Evolutionary conservation across 2,329 filamentous ascomycete species (phyloP), one percentile per base, ranked within the genome.

Genomic region (Ophiostoma angusticollis): DNA sequence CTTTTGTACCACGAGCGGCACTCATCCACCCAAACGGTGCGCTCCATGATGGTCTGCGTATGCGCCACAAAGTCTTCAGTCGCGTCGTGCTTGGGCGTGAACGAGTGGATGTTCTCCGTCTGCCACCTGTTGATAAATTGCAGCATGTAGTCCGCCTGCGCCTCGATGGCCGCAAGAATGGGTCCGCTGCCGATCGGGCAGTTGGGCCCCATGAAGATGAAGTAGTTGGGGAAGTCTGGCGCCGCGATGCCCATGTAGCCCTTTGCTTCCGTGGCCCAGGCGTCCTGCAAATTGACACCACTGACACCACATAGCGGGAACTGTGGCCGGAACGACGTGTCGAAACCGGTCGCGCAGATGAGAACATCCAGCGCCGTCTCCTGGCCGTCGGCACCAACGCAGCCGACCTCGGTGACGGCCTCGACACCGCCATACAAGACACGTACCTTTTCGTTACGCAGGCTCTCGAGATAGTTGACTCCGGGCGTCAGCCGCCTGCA

Each of bases 371-470:
- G 31, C 35, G 47, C 35, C 28, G 56, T 50, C 21, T 47, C 39
- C 29, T 40, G 44, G 8, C 54, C 56, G 30, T 54, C 51, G 1
- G 56, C 49, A 5, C 41, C 37, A 11, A 52, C 40, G 18, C 52
- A 42, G 2, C 62, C 61, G 5, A 51, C 47, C 0, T 49, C 42
- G 0, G 54, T 54, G 31, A 68, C 50, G 30, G 51, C 48, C 9
- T 50, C 44, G 46, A 70, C 64, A 3, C 49, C 49, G 12, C 58
- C 56, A 24, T 55, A 55, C 22, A 64, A 55, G 8, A 58, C 55
- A 7, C 54, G 49, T 9, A 68, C 62, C 32, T 72, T 70, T 11
- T 57, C 52, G 39, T 60, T 45, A 4, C 54, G 55, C 33, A 68
- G 51, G 6, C 57, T 54, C 44, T 63, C 60, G 22, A 64, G 48